Conservation (phyloP, 257 asterid genomes). For the Solanum virginianum region DNA sequence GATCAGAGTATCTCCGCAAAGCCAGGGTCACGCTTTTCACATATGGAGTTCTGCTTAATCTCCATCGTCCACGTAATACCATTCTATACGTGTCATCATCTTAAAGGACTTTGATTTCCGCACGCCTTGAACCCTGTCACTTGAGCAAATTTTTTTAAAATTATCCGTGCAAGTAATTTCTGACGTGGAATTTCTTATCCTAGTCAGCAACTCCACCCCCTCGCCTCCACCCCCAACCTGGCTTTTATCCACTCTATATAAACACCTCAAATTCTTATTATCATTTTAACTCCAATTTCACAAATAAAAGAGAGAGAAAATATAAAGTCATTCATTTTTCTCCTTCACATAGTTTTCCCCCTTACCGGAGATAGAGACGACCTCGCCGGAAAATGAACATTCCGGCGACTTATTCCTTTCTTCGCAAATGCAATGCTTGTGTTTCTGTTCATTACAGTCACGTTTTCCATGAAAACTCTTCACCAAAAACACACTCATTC, state of each 20-base stretch:
- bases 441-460: slow-evolving; percentile 48
- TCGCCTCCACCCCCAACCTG: neutral
- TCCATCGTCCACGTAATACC: neutral
- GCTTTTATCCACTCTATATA: neutral
- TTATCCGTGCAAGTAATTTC: neutral
- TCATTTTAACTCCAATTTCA: neutral
- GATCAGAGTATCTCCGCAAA: neutral
- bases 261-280: neutral
- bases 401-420: slow-evolving; percentile 19
- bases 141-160: neutral
- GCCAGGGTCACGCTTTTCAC: neutral
- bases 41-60: neutral
- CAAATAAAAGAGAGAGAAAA: neutral
- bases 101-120: neutral
- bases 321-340: neutral
- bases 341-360: neutral
- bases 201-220: neutral
- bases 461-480: slow-evolving; percentile 56
- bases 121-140: neutral
- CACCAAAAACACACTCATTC: neutral
- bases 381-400: slow-evolving; percentile 43
- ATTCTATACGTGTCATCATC: neutral
- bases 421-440: slow-evolving; percentile 16
- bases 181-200: neutral
- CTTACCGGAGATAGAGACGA: neutral